Percentiles rank a stretch among this genome's conserved stretches.
phyloP scores from a whole-genome alignment of 148 eudicot species.

The Vaccinium corymbosum region DNA sequence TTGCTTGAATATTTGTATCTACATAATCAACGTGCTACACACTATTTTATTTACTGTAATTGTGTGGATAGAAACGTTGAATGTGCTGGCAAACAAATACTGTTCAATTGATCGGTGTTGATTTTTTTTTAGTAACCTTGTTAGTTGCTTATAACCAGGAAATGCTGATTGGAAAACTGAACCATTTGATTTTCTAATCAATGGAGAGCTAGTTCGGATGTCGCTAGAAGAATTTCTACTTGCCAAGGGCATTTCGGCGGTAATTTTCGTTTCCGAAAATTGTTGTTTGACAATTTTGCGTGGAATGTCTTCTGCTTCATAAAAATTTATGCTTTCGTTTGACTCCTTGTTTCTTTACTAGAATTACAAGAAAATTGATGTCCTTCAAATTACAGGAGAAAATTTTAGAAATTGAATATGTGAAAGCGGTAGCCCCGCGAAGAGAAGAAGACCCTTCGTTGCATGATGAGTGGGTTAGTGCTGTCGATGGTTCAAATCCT shows the following conservation, averaged over 20 bases:
- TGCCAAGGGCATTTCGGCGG: constrained; percentile 86
- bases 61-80: too few species aligned
- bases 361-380: neutral
- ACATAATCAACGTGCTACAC: neutral
- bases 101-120: too few species aligned
- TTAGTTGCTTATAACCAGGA: constrained; percentile 28
- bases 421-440: constrained; percentile 77
- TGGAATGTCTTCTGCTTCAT: neutral
- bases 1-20: neutral
- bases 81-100: too few species aligned
- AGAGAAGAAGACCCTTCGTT: constrained; percentile 76
- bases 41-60: too few species aligned
- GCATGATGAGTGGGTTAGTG: constrained; percentile 97
- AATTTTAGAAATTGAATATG: constrained; percentile 83
- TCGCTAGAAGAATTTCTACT: constrained; percentile 81
- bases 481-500: constrained; percentile 77
- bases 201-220: constrained; percentile 87
- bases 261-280: constrained; percentile 23
- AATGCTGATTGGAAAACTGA: constrained; percentile 68
- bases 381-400: constrained; percentile 54
- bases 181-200: constrained; percentile 81
- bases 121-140: neutral
- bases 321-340: neutral
- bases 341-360: neutral
- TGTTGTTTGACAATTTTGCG: neutral